Percentiles rank a stretch among this genome's conserved stretches.
These are phyloP conservation scores for Chalciporus pseudorubinellus DNA, from an alignment of 768 basidiomycete genomes.

Conservation along the genomic window DNA sequence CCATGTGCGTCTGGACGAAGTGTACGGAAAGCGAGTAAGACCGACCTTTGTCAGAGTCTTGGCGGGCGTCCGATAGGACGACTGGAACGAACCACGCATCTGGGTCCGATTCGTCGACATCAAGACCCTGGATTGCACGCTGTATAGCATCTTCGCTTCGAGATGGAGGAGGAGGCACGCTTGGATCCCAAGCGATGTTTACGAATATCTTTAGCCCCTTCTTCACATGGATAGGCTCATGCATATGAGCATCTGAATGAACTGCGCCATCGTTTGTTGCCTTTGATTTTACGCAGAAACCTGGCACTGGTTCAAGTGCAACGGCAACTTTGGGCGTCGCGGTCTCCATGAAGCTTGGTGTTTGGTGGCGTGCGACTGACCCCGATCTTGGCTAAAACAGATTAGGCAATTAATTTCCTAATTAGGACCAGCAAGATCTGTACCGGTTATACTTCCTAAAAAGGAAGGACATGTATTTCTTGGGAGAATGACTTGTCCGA, in stretches of 20 bases:
- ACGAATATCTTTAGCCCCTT: slow-evolving; percentile 65
- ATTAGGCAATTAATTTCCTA: background rate
- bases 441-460: background rate
- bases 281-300: slow-evolving; percentile 69
- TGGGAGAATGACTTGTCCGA: too few species aligned
- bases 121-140: slow-evolving; percentile 54
- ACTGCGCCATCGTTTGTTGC: slow-evolving; percentile 39
- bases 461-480: background rate
- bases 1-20: background rate
- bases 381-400: too few species aligned
- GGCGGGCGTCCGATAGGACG: slow-evolving; percentile 60
- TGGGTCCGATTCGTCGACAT: slow-evolving; percentile 37
- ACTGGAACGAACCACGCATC: slow-evolving; percentile 67
- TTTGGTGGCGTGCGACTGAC: slow-evolving; percentile 7
- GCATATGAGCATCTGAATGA: slow-evolving; percentile 11
- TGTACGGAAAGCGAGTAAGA: slow-evolving; percentile 9
- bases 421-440: slow-evolving; percentile 11
- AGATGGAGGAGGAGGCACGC: slow-evolving; percentile 68
- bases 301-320: slow-evolving; percentile 56
- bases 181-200: slow-evolving; percentile 68
- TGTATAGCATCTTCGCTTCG: slow-evolving; percentile 56
- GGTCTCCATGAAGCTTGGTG: slow-evolving; percentile 19
- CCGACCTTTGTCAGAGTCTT: slow-evolving; percentile 70
- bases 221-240: slow-evolving; percentile 31
- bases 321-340: slow-evolving; percentile 22